Percentiles rank a stretch among this genome's conserved stretches.
Conservation (phyloP, 2,329 filamentous ascomycete species). For the Tolypocladium sp. region DNA sequence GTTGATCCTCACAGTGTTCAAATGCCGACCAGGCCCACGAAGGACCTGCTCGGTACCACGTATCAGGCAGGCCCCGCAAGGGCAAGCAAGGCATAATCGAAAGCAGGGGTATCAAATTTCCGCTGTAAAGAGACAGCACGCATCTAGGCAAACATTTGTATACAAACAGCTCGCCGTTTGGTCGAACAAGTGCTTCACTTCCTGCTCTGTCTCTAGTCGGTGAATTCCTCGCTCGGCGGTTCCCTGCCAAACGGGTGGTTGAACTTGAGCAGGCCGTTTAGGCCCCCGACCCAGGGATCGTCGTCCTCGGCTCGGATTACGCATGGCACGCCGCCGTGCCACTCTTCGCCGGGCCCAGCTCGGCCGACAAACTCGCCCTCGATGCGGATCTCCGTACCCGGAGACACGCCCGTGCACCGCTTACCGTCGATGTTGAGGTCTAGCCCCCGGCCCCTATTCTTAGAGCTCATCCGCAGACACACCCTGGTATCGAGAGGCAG, state of each 20-base stretch:
- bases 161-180: neutral
- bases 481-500: constrained; percentile 81
- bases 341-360: constrained; percentile 32
- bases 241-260: constrained; percentile 82
- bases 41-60: neutral
- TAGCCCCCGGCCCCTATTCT: constrained; percentile 66
- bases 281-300: constrained; percentile 91
- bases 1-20: neutral
- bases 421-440: constrained; percentile 75
- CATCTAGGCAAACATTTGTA: neutral
- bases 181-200: neutral
- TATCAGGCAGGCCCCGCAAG: neutral
- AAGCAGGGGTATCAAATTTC: neutral
- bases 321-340: constrained; percentile 80
- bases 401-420: constrained; percentile 54
- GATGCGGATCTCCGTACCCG: constrained; percentile 82
- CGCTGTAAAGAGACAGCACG: neutral
- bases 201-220: constrained; percentile 10
- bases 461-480: constrained; percentile 69
- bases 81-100: neutral
- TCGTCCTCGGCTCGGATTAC: constrained; percentile 72
- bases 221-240: constrained; percentile 17
- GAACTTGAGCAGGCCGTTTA: constrained; percentile 92
- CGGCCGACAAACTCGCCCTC: constrained; percentile 68
- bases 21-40: neutral